Percentiles rank a stretch among this genome's conserved stretches.
Evolutionary conservation across 345 rosid genomes (phyloP).

Genomic region (Theobroma cacao): DNA sequence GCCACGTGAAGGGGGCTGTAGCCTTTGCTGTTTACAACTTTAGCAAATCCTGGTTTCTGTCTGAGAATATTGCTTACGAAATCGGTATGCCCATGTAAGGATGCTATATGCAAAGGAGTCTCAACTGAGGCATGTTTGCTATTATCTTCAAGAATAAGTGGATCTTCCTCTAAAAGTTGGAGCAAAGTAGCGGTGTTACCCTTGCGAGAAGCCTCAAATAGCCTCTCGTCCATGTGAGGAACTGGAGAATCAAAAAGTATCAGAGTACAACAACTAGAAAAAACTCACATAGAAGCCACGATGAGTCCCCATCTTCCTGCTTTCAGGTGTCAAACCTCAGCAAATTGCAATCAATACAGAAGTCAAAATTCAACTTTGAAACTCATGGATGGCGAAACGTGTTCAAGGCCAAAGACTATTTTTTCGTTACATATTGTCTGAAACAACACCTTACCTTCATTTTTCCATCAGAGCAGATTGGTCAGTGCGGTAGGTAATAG

Average conservation of each 20-base stretch:
- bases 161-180: slow-evolving; percentile 7
- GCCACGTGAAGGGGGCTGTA: slow-evolving; percentile 11
- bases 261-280: not conserved
- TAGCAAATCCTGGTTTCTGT: slow-evolving; percentile 13
- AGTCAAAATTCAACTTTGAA: not conserved
- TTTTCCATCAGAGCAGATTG: not conserved
- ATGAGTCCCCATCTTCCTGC: not conserved
- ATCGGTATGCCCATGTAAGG: slow-evolving; percentile 1
- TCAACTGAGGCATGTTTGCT: not conserved
- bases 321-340: not conserved
- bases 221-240: slow-evolving; percentile 3
- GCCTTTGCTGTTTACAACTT: slow-evolving; percentile 2
- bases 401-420: not conserved
- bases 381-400: not conserved
- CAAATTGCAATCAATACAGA: not conserved
- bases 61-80: slow-evolving; percentile 9
- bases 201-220: slow-evolving; percentile 14
- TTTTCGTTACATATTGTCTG: not conserved
- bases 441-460: not conserved
- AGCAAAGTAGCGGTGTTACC: not conserved
- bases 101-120: slow-evolving; percentile 11
- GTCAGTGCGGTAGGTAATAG: not conserved
- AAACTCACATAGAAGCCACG: not conserved
- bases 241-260: not conserved
- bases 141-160: slow-evolving; percentile 10